Evolutionary conservation across 2,329 filamentous ascomycete genomes (phyloP), one percentile per base, ranked within the genome.

Genomic region (Apiospora sp.): DNA sequence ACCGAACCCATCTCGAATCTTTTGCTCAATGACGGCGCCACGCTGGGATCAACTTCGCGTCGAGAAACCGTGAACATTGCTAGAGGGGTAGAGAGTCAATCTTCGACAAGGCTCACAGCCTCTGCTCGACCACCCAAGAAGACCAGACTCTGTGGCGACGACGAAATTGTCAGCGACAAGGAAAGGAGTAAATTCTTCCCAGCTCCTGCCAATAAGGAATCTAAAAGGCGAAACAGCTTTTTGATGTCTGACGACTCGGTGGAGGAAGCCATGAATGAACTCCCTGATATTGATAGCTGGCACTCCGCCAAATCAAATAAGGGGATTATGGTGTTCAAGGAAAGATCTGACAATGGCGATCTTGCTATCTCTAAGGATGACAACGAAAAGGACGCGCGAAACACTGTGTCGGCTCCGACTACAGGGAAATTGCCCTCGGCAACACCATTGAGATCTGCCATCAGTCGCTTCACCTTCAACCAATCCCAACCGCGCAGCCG

Each of bases 151-250:
- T 90, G 87, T 72, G 83, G 86, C 5, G 86, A 89, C 58, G 77
- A 77, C 13, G 76, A 77, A 27, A 73, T 77, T 2, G 77, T 71
- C 24, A 70, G 76, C n/a, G 79, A 80, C 30, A 79, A 79, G 27
- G 82, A 86, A 76, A 86, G 80, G 70, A 91, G 89, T 83, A 90
- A 84, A 72, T 91, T 90, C 78, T 91, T 91, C 75, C 75, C 86
- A 2, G 64, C 75, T 24, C 7, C 78, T 72, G 4, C 72, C 77
- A 12, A 75, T n/a, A 41, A 48, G 24, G 48, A 34, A 24, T 76
- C 78, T 49, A 78, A 49, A 14, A 80, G 48, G 83, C 82, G 68
- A 79, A 51, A 80, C 46, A 86, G 80, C 1, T 84, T 86, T 71
- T 75, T 89, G 24, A 82, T 89, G 77, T 90, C 88, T 0, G 88